Percentiles rank a stretch among this genome's conserved stretches.
Conservation (phyloP, 2,329 filamentous ascomycete genomes). For the Aspergillus sp. region DNA sequence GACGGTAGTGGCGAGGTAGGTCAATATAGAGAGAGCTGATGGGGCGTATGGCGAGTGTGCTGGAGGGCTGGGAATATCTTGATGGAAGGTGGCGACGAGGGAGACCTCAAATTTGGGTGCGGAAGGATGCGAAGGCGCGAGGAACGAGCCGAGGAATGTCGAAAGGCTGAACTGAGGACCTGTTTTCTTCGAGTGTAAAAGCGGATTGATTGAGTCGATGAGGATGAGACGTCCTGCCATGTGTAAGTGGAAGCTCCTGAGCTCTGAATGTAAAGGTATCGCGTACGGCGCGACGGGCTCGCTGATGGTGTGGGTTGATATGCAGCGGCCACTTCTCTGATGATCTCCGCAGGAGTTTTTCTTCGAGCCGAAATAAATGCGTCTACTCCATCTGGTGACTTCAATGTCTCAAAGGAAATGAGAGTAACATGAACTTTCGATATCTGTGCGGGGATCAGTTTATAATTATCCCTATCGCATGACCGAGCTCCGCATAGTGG, state of each 20-base stretch:
- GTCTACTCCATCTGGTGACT: conserved; percentile 63
- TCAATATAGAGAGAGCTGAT: conserved; percentile 68
- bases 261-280: background rate
- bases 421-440: conserved; percentile 70
- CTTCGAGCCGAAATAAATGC: conserved; percentile 64
- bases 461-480: background rate
- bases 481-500: background rate
- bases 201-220: conserved; percentile 74
- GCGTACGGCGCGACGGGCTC: conserved; percentile 29
- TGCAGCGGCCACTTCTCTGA: conserved; percentile 56
- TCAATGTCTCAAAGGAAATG: conserved; percentile 73
- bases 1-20: conserved; percentile 85
- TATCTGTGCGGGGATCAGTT: conserved; percentile 17
- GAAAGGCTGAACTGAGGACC: conserved; percentile 59
- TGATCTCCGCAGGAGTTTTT: conserved; percentile 57
- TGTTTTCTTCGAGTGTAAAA: conserved; percentile 44
- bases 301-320: conserved; percentile 20
- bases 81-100: conserved; percentile 77
- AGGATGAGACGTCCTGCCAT: conserved; percentile 68
- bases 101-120: conserved; percentile 52
- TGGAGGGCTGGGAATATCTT: conserved; percentile 66
- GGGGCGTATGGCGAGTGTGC: conserved; percentile 52
- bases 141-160: conserved; percentile 67
- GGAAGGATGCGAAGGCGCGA: conserved; percentile 51
- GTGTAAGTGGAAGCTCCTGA: conserved; percentile 4